These are phyloP conservation scores for Agaricus sinodeliciosus DNA, from an alignment of 768 basidiomycete genomes.

Conservation along the genomic window DNA sequence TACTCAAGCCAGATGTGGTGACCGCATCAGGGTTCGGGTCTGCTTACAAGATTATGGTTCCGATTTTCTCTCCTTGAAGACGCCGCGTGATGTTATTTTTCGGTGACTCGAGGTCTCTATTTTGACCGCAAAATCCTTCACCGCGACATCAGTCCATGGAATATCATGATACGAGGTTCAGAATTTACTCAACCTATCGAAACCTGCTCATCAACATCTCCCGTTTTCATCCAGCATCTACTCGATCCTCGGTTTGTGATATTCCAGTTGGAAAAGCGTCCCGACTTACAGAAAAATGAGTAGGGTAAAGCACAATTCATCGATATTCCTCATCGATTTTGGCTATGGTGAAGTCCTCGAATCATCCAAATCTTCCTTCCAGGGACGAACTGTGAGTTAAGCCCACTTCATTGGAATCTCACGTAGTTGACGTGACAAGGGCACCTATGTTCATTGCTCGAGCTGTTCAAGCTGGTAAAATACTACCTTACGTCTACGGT, in stretches of 20 bases:
- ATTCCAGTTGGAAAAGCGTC: background rate
- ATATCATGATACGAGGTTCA: background rate
- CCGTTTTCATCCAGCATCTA: conserved; percentile 3
- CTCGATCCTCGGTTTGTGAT: conserved; percentile 1
- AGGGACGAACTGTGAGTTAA: conserved; percentile 5
- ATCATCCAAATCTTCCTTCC: background rate
- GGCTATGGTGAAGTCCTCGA: background rate
- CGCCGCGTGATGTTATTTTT: background rate
- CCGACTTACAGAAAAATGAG: background rate
- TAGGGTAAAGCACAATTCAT: background rate
- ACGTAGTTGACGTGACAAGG: background rate
- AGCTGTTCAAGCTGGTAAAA: background rate
- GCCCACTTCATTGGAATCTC: background rate
- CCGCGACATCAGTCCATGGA: conserved; percentile 7
- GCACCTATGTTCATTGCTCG: conserved; percentile 8
- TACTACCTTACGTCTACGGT: background rate
- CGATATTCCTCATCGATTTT: conserved; percentile 8
- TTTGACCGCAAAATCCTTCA: conserved; percentile 3
- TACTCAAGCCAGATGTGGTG: background rate
- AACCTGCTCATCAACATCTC: background rate
- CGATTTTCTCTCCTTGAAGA: background rate
- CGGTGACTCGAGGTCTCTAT: conserved; percentile 9
- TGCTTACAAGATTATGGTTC: background rate
- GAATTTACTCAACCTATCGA: background rate
- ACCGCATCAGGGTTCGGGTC: background rate